Evolutionary conservation across 176 grass and related monocot species (phyloP), one percentile per base, ranked within the genome.

Genomic region (Zizania latifolia): DNA sequence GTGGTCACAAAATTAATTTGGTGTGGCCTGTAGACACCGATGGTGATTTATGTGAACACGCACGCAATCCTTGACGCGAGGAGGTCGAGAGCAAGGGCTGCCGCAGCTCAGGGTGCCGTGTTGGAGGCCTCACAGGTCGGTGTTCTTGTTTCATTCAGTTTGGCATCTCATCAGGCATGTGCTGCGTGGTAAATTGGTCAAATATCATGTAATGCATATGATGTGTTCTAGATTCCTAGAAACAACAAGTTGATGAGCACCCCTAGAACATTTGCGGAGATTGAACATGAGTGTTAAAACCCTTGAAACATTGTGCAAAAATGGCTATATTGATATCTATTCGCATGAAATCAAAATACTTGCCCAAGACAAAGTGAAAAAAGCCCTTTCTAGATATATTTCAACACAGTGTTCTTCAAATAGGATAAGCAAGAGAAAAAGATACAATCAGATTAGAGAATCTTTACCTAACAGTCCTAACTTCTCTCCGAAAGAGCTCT

Each of bases 11-110:
- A 28, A n/a, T 43, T 39, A 4, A 34, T 0, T 48, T 56, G 19
- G 28, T 70, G 27, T 81, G 76, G 8, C 27, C 27, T 83, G 48
- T 65, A 94, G 89, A 94, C 91, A 6, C 94, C 94, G 1, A 92
- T 94, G 91, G 89, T 94, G 62, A 86, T 92, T 30, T 94, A 94
- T 6, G 86, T 98, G 34, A 92, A 94, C 78, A 81, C 82, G 1
- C 91, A 92, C 10, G 89, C 89, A 6, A 88, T 98, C 60, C 91
- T 94, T 19, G 89, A 94, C 4, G 88, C 71, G 3, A 77, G 94
- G 60, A 94, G 94, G 62, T 75, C 76, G 21, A 62, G 62, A 37
- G 86, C 91, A 0, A 94, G 88, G 54, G 80, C 90, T 1, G 85
- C 77, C 0, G 40, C 87, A 2, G 86, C 76, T 2, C 86, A 87